Evolutionary conservation across 345 rosid genomes (phyloP).

Genomic region (Lepidium didymum): DNA sequence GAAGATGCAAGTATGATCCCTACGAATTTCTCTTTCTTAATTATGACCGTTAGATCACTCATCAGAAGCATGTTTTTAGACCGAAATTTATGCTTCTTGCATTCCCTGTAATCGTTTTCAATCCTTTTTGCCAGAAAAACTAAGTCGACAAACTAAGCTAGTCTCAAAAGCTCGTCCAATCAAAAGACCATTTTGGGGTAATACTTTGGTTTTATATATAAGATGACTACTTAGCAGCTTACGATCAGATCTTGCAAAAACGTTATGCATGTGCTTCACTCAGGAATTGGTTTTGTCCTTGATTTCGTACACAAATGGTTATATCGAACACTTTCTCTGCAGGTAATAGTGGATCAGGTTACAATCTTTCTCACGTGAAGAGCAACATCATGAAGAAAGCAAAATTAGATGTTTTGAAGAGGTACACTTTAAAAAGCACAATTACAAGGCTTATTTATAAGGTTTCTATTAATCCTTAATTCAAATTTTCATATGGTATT

Average conservation of each 20-base stretch:
- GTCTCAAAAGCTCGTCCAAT: constrained; percentile 76
- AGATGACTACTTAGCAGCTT: background rate
- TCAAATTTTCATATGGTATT: background rate
- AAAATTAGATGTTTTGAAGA: constrained; percentile 61
- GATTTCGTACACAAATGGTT: background rate
- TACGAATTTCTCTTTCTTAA: background rate
- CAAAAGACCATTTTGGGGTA: constrained; percentile 69
- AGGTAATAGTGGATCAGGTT: constrained; percentile 52
- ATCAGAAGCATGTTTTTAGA: background rate
- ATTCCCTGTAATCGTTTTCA: constrained; percentile 10
- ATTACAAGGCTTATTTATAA: background rate
- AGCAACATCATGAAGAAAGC: constrained; percentile 92
- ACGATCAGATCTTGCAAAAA: background rate
- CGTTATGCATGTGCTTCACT: background rate
- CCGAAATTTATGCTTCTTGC: background rate
- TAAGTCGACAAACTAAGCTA: constrained; percentile 65
- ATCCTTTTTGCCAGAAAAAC: constrained; percentile 43
- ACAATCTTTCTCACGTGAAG: constrained; percentile 51
- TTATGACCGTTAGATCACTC: background rate
- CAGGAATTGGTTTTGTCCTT: background rate
- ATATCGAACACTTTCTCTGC: constrained; percentile 3
- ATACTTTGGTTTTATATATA: background rate
- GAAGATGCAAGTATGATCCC: constrained; percentile 63
- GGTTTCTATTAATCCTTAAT: background rate
- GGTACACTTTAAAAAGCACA: constrained; percentile 33